A percentile compares a stretch with the other conserved stretches of the same genome.
These are phyloP conservation scores for Leptographium wingfieldii DNA, from an alignment of 2,329 filamentous ascomycete species.

Conservation along the genomic window DNA sequence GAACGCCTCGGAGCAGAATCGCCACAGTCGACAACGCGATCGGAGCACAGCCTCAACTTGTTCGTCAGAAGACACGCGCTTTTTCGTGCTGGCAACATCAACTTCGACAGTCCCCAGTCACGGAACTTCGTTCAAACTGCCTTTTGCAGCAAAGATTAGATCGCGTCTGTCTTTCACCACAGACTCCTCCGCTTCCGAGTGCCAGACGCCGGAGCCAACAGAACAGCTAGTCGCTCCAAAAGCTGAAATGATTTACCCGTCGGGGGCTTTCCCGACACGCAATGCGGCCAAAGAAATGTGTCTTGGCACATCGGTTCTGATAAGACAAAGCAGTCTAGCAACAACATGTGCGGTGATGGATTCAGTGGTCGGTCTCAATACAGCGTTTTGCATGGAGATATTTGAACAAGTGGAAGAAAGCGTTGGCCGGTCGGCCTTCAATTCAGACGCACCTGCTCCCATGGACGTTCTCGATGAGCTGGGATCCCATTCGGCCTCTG, in stretches of 20 bases:
- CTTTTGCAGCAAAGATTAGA: background rate
- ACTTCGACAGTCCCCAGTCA: background rate
- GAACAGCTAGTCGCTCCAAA: background rate
- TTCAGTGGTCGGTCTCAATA: background rate
- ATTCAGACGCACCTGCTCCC: background rate
- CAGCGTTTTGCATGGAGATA: background rate
- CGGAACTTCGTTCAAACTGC: background rate
- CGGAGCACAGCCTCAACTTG: background rate
- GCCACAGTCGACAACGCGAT: background rate
- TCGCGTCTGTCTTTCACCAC: background rate
- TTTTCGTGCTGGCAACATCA: background rate
- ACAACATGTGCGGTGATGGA: background rate
- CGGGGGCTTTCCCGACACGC: background rate
- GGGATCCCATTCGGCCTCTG: background rate
- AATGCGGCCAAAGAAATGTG: background rate
- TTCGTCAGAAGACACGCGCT: background rate
- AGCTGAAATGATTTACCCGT: background rate
- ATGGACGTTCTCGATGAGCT: background rate
- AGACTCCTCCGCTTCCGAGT: background rate
- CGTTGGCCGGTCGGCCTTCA: background rate
- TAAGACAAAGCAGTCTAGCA: background rate
- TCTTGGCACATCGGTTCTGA: slow-evolving; percentile 2
- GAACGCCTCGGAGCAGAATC: background rate
- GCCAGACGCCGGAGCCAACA: background rate
- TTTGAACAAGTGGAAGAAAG: background rate